Conservation (phyloP, 1,139 yeast species). For the Saccharomyces hybrid region DNA sequence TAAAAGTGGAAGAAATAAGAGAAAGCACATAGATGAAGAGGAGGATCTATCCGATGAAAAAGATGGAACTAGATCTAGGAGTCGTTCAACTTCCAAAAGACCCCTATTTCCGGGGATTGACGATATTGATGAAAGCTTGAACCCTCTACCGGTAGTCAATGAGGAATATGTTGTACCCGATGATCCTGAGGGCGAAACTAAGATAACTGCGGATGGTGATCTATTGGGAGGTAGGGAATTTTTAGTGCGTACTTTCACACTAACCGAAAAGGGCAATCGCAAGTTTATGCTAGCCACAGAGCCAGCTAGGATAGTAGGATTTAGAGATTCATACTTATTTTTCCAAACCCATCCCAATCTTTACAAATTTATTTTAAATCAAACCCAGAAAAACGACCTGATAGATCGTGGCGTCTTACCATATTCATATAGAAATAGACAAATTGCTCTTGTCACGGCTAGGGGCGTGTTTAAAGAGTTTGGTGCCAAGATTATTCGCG, state of each 20-base stretch:
- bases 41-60: conserved; percentile 19
- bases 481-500: conserved; percentile 75
- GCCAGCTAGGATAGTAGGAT: conserved; percentile 91
- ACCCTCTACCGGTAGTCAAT: conserved; percentile 47
- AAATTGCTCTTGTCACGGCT: conserved; percentile 86
- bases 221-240: conserved; percentile 70
- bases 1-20: conserved; percentile 1
- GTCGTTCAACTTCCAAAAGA: neutral
- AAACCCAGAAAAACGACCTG: conserved; percentile 74
- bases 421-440: conserved; percentile 81
- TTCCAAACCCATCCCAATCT: conserved; percentile 73
- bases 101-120: conserved; percentile 5
- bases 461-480: conserved; percentile 84
- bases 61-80: neutral
- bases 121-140: conserved; percentile 38
- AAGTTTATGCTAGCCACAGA: conserved; percentile 89
- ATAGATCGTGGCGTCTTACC: conserved; percentile 80
- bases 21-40: conserved; percentile 8
- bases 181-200: conserved; percentile 73
- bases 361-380: conserved; percentile 66
- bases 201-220: conserved; percentile 62
- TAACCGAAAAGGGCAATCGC: conserved; percentile 63
- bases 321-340: conserved; percentile 82
- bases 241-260: conserved; percentile 74
- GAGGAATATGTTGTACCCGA: conserved; percentile 79